Percentiles rank a stretch among this genome's conserved stretches.
These are phyloP conservation scores for Leccinum sublutescens DNA, from an alignment of 768 basidiomycete species.

Conservation along the genomic window DNA sequence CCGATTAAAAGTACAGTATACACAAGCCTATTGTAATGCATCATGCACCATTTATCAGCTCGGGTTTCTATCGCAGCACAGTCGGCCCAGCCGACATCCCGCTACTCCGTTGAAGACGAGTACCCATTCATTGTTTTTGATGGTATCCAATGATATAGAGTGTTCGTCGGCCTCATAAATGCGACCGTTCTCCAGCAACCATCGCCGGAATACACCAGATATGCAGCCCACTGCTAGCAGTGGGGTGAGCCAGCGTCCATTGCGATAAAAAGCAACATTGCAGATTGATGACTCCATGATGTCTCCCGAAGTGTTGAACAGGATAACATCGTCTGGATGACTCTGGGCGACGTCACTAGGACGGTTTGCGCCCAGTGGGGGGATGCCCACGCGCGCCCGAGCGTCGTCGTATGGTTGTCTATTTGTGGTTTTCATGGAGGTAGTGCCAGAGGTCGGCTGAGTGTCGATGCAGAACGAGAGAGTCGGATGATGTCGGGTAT, in stretches of 20 bases:
- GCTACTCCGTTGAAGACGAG: slow-evolving; percentile 71
- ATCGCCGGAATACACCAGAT: slow-evolving; percentile 67
- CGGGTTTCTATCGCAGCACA: slow-evolving; percentile 3
- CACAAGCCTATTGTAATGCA: slow-evolving; percentile 2
- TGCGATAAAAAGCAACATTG: slow-evolving; percentile 68
- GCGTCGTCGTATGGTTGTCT: slow-evolving; percentile 61
- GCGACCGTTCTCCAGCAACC: slow-evolving; percentile 59
- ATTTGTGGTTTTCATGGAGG: slow-evolving; percentile 67
- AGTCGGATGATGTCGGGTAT: slow-evolving; percentile 31
- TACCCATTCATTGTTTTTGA: slow-evolving; percentile 59
- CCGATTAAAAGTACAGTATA: slow-evolving; percentile 20
- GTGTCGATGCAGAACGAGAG: slow-evolving; percentile 56
- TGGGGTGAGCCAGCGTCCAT: slow-evolving; percentile 64
- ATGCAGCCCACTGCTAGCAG: slow-evolving; percentile 60
- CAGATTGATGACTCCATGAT: slow-evolving; percentile 69
- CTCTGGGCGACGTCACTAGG: background rate
- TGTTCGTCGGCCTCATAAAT: slow-evolving; percentile 51
- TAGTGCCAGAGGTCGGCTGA: slow-evolving; percentile 48
- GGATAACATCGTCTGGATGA: slow-evolving; percentile 53
- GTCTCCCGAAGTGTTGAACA: slow-evolving; percentile 50
- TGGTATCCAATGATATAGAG: slow-evolving; percentile 40
- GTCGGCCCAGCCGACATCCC: slow-evolving; percentile 59
- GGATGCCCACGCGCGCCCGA: slow-evolving; percentile 52
- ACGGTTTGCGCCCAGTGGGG: slow-evolving; percentile 24
- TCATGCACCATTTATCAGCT: background rate